Percentiles rank a stretch among this genome's conserved stretches.
Evolutionary conservation across 2,329 filamentous ascomycete species (phyloP).

Genomic region (Aureobasidium sp.): DNA sequence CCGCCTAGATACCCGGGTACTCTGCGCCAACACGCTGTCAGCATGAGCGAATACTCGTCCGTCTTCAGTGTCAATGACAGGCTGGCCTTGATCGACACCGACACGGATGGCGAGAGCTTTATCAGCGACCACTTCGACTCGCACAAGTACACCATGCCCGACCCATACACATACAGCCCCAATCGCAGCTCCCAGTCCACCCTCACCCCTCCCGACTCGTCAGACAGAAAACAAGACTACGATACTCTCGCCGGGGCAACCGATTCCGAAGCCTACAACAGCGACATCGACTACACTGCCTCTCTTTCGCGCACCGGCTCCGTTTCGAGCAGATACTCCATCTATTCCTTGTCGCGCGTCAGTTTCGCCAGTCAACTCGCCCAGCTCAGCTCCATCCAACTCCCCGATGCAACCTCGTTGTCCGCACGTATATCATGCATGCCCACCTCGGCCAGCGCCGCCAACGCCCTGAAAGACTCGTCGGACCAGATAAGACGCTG

Average conservation of each 20-base stretch:
- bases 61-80: slow-evolving; percentile 46
- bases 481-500: slow-evolving; percentile 89
- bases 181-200: slow-evolving; percentile 18
- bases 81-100: slow-evolving; percentile 41
- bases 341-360: slow-evolving; percentile 84
- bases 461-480: slow-evolving; percentile 73
- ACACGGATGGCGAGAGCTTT: slow-evolving; percentile 27
- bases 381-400: slow-evolving; percentile 79
- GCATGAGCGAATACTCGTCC: slow-evolving; percentile 35
- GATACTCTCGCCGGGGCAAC: slow-evolving; percentile 31
- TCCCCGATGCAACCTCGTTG: slow-evolving; percentile 77
- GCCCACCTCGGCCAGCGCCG: slow-evolving; percentile 73
- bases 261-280: slow-evolving; percentile 39
- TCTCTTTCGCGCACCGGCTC: slow-evolving; percentile 50
- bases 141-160: slow-evolving; percentile 65
- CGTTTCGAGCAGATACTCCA: slow-evolving; percentile 65
- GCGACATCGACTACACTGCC: slow-evolving; percentile 2
- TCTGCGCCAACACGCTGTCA: background rate
- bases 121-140: slow-evolving; percentile 48
- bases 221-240: slow-evolving; percentile 24
- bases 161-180: slow-evolving; percentile 41
- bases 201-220: slow-evolving; percentile 1
- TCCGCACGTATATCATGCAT: slow-evolving; percentile 78
- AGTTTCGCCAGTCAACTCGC: slow-evolving; percentile 91
- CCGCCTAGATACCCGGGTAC: background rate